Percentiles rank a stretch among this genome's conserved stretches.
phyloP scores from a whole-genome alignment of 768 basidiomycete species.

The Suillus bovinus region DNA sequence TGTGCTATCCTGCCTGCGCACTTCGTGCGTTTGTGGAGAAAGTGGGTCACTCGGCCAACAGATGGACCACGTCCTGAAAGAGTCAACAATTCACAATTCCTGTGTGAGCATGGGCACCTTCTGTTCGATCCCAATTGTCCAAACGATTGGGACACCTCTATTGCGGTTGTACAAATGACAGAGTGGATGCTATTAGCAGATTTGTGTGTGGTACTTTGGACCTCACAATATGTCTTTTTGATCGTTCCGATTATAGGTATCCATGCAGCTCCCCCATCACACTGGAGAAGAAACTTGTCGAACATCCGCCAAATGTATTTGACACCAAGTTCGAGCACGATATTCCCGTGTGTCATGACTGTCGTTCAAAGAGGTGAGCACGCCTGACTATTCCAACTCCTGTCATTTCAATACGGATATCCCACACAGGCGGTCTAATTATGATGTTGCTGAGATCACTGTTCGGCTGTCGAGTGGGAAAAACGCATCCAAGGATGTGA shows the following conservation, averaged over 20 bases:
- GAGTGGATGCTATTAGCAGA: slow-evolving; percentile 67
- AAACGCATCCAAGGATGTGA: slow-evolving; percentile 32
- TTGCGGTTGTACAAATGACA: slow-evolving; percentile 54
- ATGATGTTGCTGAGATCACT: slow-evolving; percentile 61
- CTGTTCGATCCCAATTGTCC: slow-evolving; percentile 64
- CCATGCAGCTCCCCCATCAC: slow-evolving; percentile 53
- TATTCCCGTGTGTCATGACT: slow-evolving; percentile 57
- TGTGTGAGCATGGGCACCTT: slow-evolving; percentile 69
- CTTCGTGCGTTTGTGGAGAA: slow-evolving; percentile 69
- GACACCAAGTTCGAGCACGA: slow-evolving; percentile 45
- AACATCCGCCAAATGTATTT: slow-evolving; percentile 30
- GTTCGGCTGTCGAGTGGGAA: slow-evolving; percentile 46
- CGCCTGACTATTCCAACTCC: slow-evolving; percentile 9
- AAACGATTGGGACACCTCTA: slow-evolving; percentile 56
- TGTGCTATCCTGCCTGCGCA: slow-evolving; percentile 60
- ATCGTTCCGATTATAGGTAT: slow-evolving; percentile 46
- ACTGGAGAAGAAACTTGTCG: slow-evolving; percentile 38
- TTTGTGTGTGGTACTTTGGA: slow-evolving; percentile 46
- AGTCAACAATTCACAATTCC: slow-evolving; percentile 60
- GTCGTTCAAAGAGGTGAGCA: slow-evolving; percentile 57
- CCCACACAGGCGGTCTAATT: slow-evolving; percentile 39
- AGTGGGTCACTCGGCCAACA: slow-evolving; percentile 63
- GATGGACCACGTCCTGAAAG: slow-evolving; percentile 56
- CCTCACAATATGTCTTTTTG: slow-evolving; percentile 15
- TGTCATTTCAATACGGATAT: slow-evolving; percentile 7